Evolutionary conservation across 176 grass and related monocot species (phyloP), one percentile per base, ranked within the genome.

Genomic region (Oryza longistaminata): DNA sequence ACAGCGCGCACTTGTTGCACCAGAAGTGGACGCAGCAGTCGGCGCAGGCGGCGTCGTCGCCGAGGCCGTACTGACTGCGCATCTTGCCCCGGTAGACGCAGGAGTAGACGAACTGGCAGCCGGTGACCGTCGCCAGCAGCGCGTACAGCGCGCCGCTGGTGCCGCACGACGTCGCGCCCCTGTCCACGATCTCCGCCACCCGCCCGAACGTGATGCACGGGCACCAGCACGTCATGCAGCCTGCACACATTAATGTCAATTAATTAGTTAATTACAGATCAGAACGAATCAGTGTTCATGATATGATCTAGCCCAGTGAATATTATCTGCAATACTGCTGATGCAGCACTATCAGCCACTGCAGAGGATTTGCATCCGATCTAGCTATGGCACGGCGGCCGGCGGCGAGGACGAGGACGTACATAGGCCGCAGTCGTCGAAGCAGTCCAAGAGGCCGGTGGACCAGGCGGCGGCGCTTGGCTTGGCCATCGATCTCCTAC

Each of bases 1-100:
- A 73, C n/a, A 96, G 87, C n/a, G 88, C 87, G 55, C 88, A 93
- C 0, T 27, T 0, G 42, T 88, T 81, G 80, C 94, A 96, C 67
- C 84, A 96, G 86, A 73, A 81, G 84, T 96, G 87, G 85, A 96
- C 88, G 72, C 84, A 68, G 84, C 91, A 91, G 86, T 93, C 94
- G 76, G 43, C 19, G 81, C 94, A 96, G 34, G 89, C 86, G 1
- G 1, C 12, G 19, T 88, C 89, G 19, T 90, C 89, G 11, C 81
- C 60, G 31, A 96, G 87, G 15, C 24, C 43, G 81, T 81, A 40
- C 89, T 89, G 70, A 1, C 44, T 31, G 50, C 91, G 79, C 86
- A 96, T 44, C 80, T 88, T 92, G 46, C 68, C 1, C 31, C 94
- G 75, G 81, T 96, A 96, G 1, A 64, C 79, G 81, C 87, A 93